phyloP scores from a whole-genome alignment of 106 monocot genomes.

The Vanilla planifolia region DNA sequence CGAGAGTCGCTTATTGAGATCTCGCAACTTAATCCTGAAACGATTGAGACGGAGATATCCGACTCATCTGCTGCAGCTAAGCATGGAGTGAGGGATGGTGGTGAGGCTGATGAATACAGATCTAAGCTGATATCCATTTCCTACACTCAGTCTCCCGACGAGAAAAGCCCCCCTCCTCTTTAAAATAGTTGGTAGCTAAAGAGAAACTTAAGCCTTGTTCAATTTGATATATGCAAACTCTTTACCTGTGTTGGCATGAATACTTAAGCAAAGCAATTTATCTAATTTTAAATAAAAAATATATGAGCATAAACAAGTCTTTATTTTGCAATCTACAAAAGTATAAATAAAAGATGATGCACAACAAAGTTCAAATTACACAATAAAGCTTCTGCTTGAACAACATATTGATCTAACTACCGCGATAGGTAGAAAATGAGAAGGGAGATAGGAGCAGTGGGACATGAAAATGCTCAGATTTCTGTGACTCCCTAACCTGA shows the following conservation, averaged over 20 bases:
- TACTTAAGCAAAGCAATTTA: too few relatives aligned
- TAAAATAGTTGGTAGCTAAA: too few relatives aligned
- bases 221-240: too few relatives aligned
- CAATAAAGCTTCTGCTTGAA: too few relatives aligned
- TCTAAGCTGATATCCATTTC: constrained; percentile 30
- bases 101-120: constrained; percentile 14
- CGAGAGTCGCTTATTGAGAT: constrained; percentile 28
- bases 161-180: not conserved
- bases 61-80: not conserved
- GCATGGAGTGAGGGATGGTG: not conserved
- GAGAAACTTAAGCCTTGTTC: too few relatives aligned
- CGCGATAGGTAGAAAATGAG: constrained; percentile 73
- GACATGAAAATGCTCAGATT: constrained; percentile 84
- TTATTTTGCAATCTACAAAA: too few relatives aligned
- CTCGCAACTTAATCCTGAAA: constrained; percentile 23
- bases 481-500: constrained; percentile 72
- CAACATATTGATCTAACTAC: constrained; percentile 67
- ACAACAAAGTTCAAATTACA: too few relatives aligned
- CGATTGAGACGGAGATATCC: not conserved
- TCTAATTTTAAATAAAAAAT: too few relatives aligned
- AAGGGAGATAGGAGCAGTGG: constrained; percentile 83
- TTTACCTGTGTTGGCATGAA: too few relatives aligned
- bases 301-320: too few relatives aligned
- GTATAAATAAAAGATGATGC: too few relatives aligned
- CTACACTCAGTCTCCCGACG: constrained; percentile 16